Evolutionary conservation across 805 yeast genomes (phyloP), one percentile per base, ranked within the genome.

Genomic region (Sugiyamaella lignohabitans): DNA sequence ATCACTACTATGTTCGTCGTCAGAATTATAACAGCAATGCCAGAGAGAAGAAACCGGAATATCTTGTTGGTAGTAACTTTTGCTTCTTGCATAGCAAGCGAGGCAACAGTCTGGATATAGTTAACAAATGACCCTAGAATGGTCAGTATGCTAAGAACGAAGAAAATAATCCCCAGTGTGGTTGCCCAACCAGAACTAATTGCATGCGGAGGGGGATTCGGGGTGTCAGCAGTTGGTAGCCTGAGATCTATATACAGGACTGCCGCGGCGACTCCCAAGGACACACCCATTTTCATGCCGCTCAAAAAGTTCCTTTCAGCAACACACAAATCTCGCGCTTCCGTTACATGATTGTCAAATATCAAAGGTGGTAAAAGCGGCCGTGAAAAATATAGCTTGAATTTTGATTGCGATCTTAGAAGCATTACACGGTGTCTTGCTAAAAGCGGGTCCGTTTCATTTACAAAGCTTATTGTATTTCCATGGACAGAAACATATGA

Each of bases 291-390:
- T 11, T 56, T 47, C 8, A 56, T 21, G 40, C 53, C 47, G 2
- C 59, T 41, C 37, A 62, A 51, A 38, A 54, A 59, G 46, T 60
- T 63, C 30, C 65, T 56, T 50, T 63, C 67, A 36, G 49, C 49
- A 6, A 61, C 64, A 20, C 55, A 54, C 41, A 60, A 45, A 48
- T 63, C 67, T 27, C 67, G 53, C 5, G 66, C 65, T 48, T 63
- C 62, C 4, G 65, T 50, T 6, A 57, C 54, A 11, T 43, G 32
- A 47, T 63, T 63, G 16, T 55, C 59, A 42, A 60, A 53, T 6
- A 40, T n/a, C 10, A 62, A 41, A 11, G 47, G 53, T 11, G 53
- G 22, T 17, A 39, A 10, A 10, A 45, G 30, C 8, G 63, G 59
- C 40, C 49, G 32, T 5, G 50, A 20, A 48, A 59, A 58, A 49